Evolutionary conservation across 2,329 filamentous ascomycete species (phyloP).

Genomic region (Hypoxylon sp.): DNA sequence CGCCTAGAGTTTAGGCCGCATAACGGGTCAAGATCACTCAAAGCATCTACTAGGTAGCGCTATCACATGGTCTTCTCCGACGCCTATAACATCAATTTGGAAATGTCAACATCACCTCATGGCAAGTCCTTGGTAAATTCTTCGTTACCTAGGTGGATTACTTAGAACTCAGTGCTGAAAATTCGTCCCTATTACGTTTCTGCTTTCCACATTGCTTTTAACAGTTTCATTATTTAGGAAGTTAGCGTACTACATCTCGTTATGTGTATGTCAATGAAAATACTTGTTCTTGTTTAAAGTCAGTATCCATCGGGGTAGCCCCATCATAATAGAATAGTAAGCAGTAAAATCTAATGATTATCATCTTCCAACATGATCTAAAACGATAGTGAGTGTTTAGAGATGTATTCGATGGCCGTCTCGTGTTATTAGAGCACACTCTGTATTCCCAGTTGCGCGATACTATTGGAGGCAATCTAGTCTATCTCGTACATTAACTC

Average conservation of each 20-base stretch:
- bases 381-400: neutral
- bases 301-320: neutral
- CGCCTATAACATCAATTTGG: conserved; percentile 27
- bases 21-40: conserved; percentile 32
- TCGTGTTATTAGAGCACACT: conserved; percentile 3
- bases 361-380: conserved; percentile 7
- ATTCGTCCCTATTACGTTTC: neutral
- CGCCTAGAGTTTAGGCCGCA: conserved; percentile 42
- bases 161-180: conserved; percentile 2
- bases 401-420: conserved; percentile 2
- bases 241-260: neutral
- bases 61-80: conserved; percentile 40
- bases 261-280: neutral
- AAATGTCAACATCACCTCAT: conserved; percentile 17
- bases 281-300: conserved; percentile 8
- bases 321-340: neutral
- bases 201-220: conserved; percentile 1
- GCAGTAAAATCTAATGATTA: neutral
- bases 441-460: conserved; percentile 15
- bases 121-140: conserved; percentile 8
- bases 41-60: conserved; percentile 29
- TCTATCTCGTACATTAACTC: conserved; percentile 16
- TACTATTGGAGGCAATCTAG: conserved; percentile 12
- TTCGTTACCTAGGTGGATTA: neutral
- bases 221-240: conserved; percentile 2